Conservation (phyloP, 495 filamentous ascomycete species). For the Neurospora sp. region DNA sequence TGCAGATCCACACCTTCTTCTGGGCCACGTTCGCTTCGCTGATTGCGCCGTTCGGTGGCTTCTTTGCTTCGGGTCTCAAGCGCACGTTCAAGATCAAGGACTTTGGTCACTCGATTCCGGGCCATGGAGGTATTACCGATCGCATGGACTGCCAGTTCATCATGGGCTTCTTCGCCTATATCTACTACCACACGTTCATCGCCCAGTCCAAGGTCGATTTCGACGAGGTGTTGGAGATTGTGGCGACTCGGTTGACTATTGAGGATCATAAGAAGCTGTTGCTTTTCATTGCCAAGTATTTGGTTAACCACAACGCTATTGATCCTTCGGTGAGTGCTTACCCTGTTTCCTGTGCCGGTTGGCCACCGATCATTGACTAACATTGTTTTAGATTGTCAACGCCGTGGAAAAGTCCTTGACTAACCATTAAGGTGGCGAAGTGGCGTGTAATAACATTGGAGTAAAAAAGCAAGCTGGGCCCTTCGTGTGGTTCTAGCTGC, state of each 20-base stretch:
- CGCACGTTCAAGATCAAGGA: conserved; percentile 99
- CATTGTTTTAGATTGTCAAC: background rate
- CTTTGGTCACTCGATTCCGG: conserved; percentile 95
- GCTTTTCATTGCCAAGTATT: conserved; percentile 69
- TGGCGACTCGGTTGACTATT: conserved; percentile 68
- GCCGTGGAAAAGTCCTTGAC: conserved; percentile 5
- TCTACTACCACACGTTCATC: conserved; percentile 98
- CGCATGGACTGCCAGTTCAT: conserved; percentile 99
- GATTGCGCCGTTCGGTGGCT: conserved; percentile 96
- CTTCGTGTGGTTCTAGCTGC: background rate
- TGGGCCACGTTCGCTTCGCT: conserved; percentile 93
- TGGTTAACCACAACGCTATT: conserved; percentile 65
- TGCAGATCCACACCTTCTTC: conserved; percentile 88
- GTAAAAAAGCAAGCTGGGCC: background rate
- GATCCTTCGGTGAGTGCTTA: conserved; percentile 6
- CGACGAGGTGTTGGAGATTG: conserved; percentile 77
- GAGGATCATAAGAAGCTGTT: conserved; percentile 89
- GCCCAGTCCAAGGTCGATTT: conserved; percentile 72
- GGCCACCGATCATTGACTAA: background rate
- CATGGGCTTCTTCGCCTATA: conserved; percentile 97
- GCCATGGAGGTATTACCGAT: conserved; percentile 97
- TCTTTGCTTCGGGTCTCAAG: conserved; percentile 97
- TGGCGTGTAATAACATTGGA: background rate
- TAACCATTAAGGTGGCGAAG: background rate
- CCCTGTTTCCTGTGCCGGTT: background rate